phyloP scores from a whole-genome alignment of 2,329 filamentous ascomycete genomes.

The Epichloe sp. region DNA sequence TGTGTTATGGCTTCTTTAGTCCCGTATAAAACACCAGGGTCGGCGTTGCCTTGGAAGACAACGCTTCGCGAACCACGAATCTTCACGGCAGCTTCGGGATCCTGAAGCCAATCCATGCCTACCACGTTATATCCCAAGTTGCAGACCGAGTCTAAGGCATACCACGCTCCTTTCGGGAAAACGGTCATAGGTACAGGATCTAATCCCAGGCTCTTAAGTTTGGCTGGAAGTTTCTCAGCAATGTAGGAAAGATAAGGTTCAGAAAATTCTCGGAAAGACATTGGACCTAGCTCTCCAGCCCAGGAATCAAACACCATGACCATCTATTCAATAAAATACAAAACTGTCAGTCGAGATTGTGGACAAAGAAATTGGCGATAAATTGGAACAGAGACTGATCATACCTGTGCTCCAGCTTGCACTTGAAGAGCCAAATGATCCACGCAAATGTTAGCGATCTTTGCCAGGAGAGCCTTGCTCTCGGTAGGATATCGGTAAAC shows the following conservation, averaged over 20 bases:
- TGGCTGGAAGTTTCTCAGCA: conserved; percentile 62
- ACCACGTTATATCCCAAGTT: conserved; percentile 86
- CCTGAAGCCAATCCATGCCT: conserved; percentile 88
- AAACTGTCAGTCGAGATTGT: not conserved
- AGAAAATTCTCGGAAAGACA: conserved; percentile 71
- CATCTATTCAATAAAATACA: conserved; percentile 35
- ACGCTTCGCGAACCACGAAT: conserved; percentile 62
- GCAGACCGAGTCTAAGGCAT: conserved; percentile 78
- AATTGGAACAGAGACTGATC: conserved; percentile 5
- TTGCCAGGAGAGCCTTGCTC: conserved; percentile 69
- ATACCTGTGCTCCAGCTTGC: conserved; percentile 76
- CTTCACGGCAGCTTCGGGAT: conserved; percentile 70
- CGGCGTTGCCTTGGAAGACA: conserved; percentile 87
- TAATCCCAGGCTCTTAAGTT: conserved; percentile 59
- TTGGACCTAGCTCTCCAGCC: conserved; percentile 84
- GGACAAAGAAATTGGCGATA: not conserved
- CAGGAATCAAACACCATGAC: conserved; percentile 97
- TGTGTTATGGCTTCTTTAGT: conserved; percentile 66
- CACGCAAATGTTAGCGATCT: conserved; percentile 88
- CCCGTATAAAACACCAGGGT: conserved; percentile 87
- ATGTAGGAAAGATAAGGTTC: conserved; percentile 81
- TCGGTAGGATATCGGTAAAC: conserved; percentile 78
- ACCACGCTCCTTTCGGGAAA: conserved; percentile 96
- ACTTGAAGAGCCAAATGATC: conserved; percentile 91
- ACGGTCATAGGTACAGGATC: conserved; percentile 91